These are phyloP conservation scores for Candida succiphila DNA, from an alignment of 805 yeast genomes.

Conservation along the genomic window DNA sequence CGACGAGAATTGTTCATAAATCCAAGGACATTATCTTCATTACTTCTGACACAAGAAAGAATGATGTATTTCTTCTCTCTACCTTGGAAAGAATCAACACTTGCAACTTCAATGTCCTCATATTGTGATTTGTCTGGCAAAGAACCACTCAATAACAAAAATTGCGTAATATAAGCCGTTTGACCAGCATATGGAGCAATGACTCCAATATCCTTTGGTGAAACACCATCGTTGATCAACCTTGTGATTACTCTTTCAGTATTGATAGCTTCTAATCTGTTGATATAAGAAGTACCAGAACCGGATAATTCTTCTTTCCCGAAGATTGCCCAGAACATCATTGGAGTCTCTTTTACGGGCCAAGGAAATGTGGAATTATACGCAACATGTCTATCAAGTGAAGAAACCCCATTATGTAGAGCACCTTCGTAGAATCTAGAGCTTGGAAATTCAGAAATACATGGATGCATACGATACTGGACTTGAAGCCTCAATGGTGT, in stretches of 20 bases:
- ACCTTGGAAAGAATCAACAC: constrained; percentile 60
- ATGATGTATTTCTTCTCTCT: constrained; percentile 44
- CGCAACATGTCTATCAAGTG: constrained; percentile 50
- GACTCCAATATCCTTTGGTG: constrained; percentile 79
- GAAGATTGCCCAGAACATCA: constrained; percentile 91
- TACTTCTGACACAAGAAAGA: constrained; percentile 52
- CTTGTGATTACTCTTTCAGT: constrained; percentile 70
- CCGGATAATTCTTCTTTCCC: constrained; percentile 85
- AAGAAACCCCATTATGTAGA: constrained; percentile 84
- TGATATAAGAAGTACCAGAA: constrained; percentile 72
- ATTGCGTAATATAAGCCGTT: constrained; percentile 69
- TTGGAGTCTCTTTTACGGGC: constrained; percentile 79
- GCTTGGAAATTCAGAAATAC: constrained; percentile 76
- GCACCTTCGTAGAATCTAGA: constrained; percentile 91
- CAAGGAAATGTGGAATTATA: constrained; percentile 75
- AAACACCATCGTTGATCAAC: constrained; percentile 67
- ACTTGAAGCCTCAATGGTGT: constrained; percentile 80
- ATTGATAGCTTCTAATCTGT: constrained; percentile 83
- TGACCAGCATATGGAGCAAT: constrained; percentile 95
- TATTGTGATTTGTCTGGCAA: constrained; percentile 52
- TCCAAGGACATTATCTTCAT: constrained; percentile 65
- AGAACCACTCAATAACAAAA: constrained; percentile 65
- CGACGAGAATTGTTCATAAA: constrained; percentile 80
- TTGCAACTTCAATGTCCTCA: constrained; percentile 72
- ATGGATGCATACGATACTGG: constrained; percentile 93